Base-by-base conservation (phyloP, 1,284 basidiomycete species). In the Entoloma clypeatum region DNA sequence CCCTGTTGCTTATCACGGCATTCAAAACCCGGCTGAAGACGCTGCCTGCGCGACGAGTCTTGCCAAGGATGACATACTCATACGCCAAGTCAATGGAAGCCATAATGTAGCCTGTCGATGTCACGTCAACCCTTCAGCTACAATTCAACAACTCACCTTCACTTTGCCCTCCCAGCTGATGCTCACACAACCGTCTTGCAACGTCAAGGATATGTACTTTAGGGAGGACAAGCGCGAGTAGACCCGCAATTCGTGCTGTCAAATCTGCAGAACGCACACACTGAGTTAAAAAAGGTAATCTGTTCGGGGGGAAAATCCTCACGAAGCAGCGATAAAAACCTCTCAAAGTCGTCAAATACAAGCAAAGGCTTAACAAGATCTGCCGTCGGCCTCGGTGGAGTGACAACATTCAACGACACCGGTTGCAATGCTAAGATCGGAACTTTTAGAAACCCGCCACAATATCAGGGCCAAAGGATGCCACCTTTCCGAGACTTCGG, bases 41-140 rank as follows among this genome's bases (percentile, higher is more conserved):
- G 1, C 64, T 59, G 0, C 66, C 68, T 0, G 90, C 89, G 28
- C 83, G 76, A 33, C 75, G 74, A 1, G 68, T 63, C 60, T 86
- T 89, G 2, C 92, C 92, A 1, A 95, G 71, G 32, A 74, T 76
- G 25, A 81, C 65, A 54, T 92, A 91, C 54, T 92, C 86, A 33
- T 79, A 71, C 0, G 85, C 91, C 2, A 94, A 72, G 22, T 82
- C 77, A 1, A 82, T 65, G 1, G 85, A 89, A 1, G 78, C 65
- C 1, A 64, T 61, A 7, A 89, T 67, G 52, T 81, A 88, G 4
- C 69, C 91, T 91, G 53, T 26, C 7, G n/a, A 35, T 3, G 7
- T 11, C 29, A 18, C 14, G 8, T 45, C 23, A 37, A 27, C 8
- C 28, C 9, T 19, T 7, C 22, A 18, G 7, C 13, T 14, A 34